These are phyloP conservation scores for Dysphania ambrosioides DNA, from an alignment of 148 eudicot genomes.

Conservation along the genomic window DNA sequence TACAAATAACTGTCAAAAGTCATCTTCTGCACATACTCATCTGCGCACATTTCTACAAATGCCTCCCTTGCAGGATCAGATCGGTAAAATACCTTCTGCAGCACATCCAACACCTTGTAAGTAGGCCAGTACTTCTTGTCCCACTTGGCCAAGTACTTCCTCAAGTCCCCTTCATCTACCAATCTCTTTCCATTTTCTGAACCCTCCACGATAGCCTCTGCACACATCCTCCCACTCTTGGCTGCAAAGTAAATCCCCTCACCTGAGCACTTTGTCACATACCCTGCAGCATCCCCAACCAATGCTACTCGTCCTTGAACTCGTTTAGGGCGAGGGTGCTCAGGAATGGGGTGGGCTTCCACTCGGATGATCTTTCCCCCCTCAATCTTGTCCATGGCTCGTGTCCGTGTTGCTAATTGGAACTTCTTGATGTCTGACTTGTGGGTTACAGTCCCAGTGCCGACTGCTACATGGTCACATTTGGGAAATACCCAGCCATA, in stretches of 20 bases:
- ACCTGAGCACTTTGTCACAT: slow-evolving; percentile 94
- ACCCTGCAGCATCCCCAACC: slow-evolving; percentile 93
- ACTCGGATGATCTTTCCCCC: slow-evolving; percentile 92
- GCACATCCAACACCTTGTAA: slow-evolving; percentile 81
- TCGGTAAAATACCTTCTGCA: slow-evolving; percentile 94
- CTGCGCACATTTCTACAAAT: slow-evolving; percentile 96
- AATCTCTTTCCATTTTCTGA: slow-evolving; percentile 76
- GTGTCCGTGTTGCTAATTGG: slow-evolving; percentile 68
- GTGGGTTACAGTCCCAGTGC: slow-evolving; percentile 96
- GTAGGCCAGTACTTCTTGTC: slow-evolving; percentile 98
- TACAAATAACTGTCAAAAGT: slow-evolving; percentile 95
- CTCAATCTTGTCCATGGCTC: slow-evolving; percentile 77
- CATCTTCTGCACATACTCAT: slow-evolving; percentile 98
- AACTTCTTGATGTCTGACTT: slow-evolving; percentile 91
- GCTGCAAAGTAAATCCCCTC: slow-evolving; percentile 98
- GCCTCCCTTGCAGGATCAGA: slow-evolving; percentile 97
- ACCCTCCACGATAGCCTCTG: slow-evolving; percentile 92
- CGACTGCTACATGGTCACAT: slow-evolving; percentile 95
- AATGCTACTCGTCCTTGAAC: slow-evolving; percentile 68
- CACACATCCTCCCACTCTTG: slow-evolving; percentile 97
- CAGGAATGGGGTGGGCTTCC: slow-evolving; percentile 95
- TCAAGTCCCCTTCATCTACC: slow-evolving; percentile 77
- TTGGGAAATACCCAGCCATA: slow-evolving; percentile 99
- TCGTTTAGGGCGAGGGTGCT: slow-evolving; percentile 81
- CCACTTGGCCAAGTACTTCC: slow-evolving; percentile 85